These are phyloP conservation scores for Lentinula edodes DNA, from an alignment of 768 basidiomycete genomes.

Conservation along the genomic window DNA sequence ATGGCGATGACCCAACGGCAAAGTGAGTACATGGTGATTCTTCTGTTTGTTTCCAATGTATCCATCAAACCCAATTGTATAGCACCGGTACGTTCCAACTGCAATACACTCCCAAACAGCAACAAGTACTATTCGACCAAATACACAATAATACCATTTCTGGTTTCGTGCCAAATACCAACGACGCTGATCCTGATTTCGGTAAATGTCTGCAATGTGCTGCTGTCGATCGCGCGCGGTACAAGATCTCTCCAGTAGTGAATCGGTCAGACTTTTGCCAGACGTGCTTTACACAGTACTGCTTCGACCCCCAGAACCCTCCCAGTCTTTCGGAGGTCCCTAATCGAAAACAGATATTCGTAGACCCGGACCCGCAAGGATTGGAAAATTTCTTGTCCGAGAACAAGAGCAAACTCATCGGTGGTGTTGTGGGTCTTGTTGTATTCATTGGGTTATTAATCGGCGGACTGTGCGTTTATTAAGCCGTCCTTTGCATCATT, in stretches of 20 bases:
- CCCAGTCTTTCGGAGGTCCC: constrained; percentile 20
- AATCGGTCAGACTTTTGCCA: constrained; percentile 20
- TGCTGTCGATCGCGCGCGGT: constrained; percentile 25
- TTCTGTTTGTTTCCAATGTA: constrained; percentile 1
- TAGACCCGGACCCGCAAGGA: constrained; percentile 52
- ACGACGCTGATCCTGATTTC: constrained; percentile 48
- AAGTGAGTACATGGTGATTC: constrained; percentile 36
- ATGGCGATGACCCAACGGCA: constrained; percentile 55
- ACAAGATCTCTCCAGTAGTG: constrained; percentile 12
- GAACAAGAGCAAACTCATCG: constrained; percentile 44
- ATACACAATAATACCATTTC: constrained; percentile 48
- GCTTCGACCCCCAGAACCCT: constrained; percentile 22
- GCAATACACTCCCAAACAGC: constrained; percentile 51
- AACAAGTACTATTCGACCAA: constrained; percentile 55
- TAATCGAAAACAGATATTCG: constrained; percentile 36
- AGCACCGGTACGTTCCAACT: constrained; percentile 58
- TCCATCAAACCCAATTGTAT: neutral
- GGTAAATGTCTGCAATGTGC: constrained; percentile 51
- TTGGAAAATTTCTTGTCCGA: constrained; percentile 35
- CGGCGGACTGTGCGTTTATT: constrained; percentile 30
- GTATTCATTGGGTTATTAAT: constrained; percentile 32
- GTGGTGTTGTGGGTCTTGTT: constrained; percentile 37
- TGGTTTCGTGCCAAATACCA: constrained; percentile 59
- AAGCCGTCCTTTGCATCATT: neutral
- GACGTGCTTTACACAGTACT: constrained; percentile 28